phyloP scores from a whole-genome alignment of 2,329 filamentous ascomycete species.

The Boeremia exigua region DNA sequence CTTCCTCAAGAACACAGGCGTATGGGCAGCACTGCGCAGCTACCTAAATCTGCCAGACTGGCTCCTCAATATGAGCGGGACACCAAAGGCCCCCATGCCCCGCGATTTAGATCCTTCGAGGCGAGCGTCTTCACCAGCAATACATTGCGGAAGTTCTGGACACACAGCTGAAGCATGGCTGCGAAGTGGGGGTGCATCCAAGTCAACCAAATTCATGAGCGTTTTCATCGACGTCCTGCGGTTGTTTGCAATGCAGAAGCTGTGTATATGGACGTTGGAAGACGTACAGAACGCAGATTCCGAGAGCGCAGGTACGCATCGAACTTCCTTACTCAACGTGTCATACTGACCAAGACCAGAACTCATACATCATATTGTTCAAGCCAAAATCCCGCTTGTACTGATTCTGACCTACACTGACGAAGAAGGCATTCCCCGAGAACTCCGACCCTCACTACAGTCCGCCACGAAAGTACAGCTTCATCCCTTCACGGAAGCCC shows the following conservation, averaged over 20 bases:
- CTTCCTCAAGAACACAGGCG: slow-evolving; percentile 58
- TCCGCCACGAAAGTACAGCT: slow-evolving; percentile 71
- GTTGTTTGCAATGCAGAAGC: slow-evolving; percentile 80
- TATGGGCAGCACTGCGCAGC: slow-evolving; percentile 63
- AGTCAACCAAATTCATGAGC: slow-evolving; percentile 77
- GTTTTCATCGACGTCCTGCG: slow-evolving; percentile 86
- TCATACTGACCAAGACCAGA: slow-evolving; percentile 55
- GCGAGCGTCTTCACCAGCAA: slow-evolving; percentile 41
- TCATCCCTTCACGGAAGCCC: slow-evolving; percentile 74
- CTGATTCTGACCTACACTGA: slow-evolving; percentile 63
- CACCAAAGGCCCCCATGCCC: slow-evolving; percentile 33
- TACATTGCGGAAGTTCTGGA: slow-evolving; percentile 46
- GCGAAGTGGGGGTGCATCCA: slow-evolving; percentile 52
- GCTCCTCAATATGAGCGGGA: slow-evolving; percentile 46
- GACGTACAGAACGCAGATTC: slow-evolving; percentile 90
- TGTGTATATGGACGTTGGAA: slow-evolving; percentile 88
- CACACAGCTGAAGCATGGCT: slow-evolving; percentile 55
- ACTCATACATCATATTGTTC: slow-evolving; percentile 80
- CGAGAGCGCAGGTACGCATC: slow-evolving; percentile 69
- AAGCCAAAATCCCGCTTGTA: slow-evolving; percentile 78
- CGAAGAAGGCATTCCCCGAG: slow-evolving; percentile 48
- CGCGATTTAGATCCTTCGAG: slow-evolving; percentile 29
- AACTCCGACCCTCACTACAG: slow-evolving; percentile 47
- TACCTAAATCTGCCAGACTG: slow-evolving; percentile 74
- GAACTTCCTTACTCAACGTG: too few relatives aligned